Conservation (phyloP, 225 moss, liverwort and hornwort genomes). For the Anthoceros angustus region DNA sequence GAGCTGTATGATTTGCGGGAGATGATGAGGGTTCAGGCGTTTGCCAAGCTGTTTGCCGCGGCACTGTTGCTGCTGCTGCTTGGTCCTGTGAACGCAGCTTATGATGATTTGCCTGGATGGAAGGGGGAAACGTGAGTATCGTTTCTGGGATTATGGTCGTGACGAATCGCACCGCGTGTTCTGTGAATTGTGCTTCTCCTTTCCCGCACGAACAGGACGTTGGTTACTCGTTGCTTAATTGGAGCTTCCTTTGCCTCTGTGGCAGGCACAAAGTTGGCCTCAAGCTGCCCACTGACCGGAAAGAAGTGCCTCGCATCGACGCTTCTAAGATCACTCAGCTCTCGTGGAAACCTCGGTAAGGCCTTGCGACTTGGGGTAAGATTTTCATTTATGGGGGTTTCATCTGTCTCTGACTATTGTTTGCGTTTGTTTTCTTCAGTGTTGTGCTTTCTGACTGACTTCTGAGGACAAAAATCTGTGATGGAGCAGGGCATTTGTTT, state of each 20-base stretch:
- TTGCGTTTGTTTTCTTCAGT: neutral
- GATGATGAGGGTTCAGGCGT: neutral
- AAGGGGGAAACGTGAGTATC: constrained; percentile 23
- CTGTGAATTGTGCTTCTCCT: neutral
- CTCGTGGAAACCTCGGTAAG: neutral
- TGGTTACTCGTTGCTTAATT: neutral
- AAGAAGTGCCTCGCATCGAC: neutral
- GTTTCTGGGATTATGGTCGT: neutral
- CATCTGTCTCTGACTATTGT: neutral
- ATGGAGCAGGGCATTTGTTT: constrained; percentile 48
- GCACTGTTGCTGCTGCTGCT: constrained; percentile 7
- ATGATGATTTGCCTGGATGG: constrained; percentile 13
- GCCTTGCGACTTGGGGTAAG: neutral
- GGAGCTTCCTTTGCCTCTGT: neutral
- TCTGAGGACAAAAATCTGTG: neutral
- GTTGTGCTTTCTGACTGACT: too few relatives aligned
- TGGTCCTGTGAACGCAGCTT: constrained; percentile 5
- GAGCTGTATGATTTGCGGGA: neutral
- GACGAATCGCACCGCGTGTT: constrained; percentile 16
- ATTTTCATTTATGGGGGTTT: neutral
- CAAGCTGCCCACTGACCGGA: neutral
- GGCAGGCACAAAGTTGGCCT: neutral
- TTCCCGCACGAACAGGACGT: neutral
- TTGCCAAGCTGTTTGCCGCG: neutral
- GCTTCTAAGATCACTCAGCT: neutral